A percentile compares a stretch with the other conserved stretches of the same genome.
These are phyloP conservation scores for Pelargonium australe DNA, from an alignment of 441 rosid species.

Conservation along the genomic window DNA sequence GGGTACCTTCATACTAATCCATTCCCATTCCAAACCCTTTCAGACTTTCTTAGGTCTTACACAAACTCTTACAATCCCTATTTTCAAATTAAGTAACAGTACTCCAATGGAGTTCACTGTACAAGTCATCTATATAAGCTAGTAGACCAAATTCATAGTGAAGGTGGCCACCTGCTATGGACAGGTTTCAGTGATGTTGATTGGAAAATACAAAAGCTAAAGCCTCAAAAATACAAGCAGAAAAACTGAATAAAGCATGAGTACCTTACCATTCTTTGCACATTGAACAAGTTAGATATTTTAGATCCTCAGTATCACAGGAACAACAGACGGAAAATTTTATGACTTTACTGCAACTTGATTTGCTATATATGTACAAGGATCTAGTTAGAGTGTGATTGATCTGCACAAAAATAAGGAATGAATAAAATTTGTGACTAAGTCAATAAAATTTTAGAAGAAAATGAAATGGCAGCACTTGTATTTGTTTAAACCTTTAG, in stretches of 20 bases:
- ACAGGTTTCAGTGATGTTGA: neutral
- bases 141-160: constrained; percentile 1
- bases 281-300: constrained; percentile 34
- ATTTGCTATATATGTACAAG: constrained; percentile 37
- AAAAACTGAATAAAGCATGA: constrained; percentile 16
- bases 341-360: constrained; percentile 25
- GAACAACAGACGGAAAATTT: constrained; percentile 37
- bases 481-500: constrained; percentile 38
- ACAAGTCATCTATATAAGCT: no score
- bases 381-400: constrained; percentile 45
- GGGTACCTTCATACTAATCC: no score
- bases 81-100: no score
- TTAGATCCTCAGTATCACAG: constrained; percentile 27
- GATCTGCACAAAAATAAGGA: constrained; percentile 36
- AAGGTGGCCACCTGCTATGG: neutral
- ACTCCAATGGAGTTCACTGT: no score
- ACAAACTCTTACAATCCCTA: no score
- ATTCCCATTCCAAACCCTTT: no score
- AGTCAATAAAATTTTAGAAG: neutral
- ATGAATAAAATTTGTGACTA: constrained; percentile 8
- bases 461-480: neutral
- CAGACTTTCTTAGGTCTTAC: no score
- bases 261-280: constrained; percentile 60
- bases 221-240: neutral
- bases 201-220: neutral